Base-by-base conservation (phyloP, 352 stramenopile species). In the Phytophthora podocarpi region DNA sequence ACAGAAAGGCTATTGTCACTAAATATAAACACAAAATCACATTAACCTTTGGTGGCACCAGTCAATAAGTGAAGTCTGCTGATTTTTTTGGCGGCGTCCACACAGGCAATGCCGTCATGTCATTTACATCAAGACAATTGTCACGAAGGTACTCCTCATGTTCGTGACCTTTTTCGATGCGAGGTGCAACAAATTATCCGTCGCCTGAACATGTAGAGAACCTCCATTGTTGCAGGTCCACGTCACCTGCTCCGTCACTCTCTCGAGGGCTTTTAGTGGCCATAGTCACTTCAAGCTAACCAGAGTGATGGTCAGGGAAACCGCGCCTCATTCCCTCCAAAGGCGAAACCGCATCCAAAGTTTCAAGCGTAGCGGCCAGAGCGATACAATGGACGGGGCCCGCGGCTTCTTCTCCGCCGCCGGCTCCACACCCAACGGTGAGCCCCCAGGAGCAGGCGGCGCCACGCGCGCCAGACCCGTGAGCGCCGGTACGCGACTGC, bases 401-500 rank as follows among this genome's bases (percentile, higher is more conserved):
- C 71, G 67, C 37, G 64, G 64, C 52, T 68, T 73, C 47, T 77
- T 74, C 39, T 59, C 54, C 26, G 26, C 56, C 27, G 32, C 40
- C 16, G 15, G 23, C 20, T 52, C 41, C n/a, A 43, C 48, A 8
- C n/a, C 47, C 18, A 26, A 26, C 5, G 37, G 20, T 6, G 28
- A 31, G 18, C 26, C 59, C 16, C 31, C n/a, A 27, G 43, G 16
- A 23, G n/a, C n/a, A n/a, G 62, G 31, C 16, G 42, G 20, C 8
- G n/a, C 50, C 16, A 70, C 64, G 18, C 65, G 69, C 32, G 36
- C 61, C 36, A 74, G 80, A 12, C 76, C 80, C 16, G 73, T 78
- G 16, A 88, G 80, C 40, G 82, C 79, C n/a, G 70, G 50, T 46
- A 88, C 78, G 36, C 78, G 65, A 13, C 51, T 93, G 61, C 76